These are phyloP conservation scores for Phytopythium vexans DNA, from an alignment of 352 stramenopile genomes.

Conservation along the genomic window DNA sequence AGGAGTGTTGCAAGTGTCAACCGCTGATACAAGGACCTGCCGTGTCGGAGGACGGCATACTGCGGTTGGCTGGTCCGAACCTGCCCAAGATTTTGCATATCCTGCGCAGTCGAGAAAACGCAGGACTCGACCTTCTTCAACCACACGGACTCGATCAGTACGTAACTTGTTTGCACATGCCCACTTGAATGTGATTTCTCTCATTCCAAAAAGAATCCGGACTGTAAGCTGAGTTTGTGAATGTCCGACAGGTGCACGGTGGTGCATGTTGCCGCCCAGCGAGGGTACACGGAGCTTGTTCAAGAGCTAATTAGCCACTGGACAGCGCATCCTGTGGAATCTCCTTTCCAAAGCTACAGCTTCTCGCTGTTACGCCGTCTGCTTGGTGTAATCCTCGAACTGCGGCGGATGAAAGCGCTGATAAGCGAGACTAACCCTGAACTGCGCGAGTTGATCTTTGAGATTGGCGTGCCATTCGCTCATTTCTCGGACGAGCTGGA, in stretches of 20 bases:
- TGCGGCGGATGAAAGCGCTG: slow-evolving; percentile 45
- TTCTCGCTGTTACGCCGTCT: slow-evolving; percentile 46
- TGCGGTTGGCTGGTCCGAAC: slow-evolving; percentile 65
- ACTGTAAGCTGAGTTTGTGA: neutral
- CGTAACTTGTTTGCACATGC: neutral
- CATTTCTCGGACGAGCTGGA: slow-evolving; percentile 69
- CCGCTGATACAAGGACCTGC: slow-evolving; percentile 49
- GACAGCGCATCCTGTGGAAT: slow-evolving; percentile 58
- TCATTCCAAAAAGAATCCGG: neutral
- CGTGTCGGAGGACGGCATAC: slow-evolving; percentile 52
- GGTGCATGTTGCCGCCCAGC: slow-evolving; percentile 57
- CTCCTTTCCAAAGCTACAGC: slow-evolving; percentile 61
- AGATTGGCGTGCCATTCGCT: slow-evolving; percentile 53
- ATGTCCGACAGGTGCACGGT: slow-evolving; percentile 36
- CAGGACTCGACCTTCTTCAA: slow-evolving; percentile 56
- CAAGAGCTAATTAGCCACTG: slow-evolving; percentile 56
- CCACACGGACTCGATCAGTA: slow-evolving; percentile 63
- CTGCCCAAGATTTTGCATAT: slow-evolving; percentile 60
- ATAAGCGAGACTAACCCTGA: slow-evolving; percentile 62
- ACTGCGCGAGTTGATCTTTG: slow-evolving; percentile 41
- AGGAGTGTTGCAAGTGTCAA: slow-evolving; percentile 70
- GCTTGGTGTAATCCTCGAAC: slow-evolving; percentile 41
- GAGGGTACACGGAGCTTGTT: slow-evolving; percentile 68
- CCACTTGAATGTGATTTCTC: neutral
- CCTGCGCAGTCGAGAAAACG: slow-evolving; percentile 51